Evolutionary conservation across 805 yeast genomes (phyloP).

Genomic region (Metschnikowia gelsemii): DNA sequence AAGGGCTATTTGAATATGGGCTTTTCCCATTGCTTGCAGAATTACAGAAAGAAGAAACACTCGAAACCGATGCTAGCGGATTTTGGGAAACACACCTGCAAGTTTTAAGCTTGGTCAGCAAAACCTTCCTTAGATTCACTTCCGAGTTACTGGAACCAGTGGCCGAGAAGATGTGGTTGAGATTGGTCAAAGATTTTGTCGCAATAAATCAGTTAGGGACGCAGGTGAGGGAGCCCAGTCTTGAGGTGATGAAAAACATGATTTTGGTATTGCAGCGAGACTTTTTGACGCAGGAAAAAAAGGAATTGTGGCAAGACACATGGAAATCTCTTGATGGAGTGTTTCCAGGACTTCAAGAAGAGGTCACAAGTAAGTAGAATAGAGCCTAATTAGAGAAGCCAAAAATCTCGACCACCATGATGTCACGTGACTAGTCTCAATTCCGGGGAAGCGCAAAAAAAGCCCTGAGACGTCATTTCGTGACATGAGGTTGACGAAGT

Average conservation of each 20-base stretch:
- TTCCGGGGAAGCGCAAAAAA: constrained; percentile 1
- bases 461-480: too few species aligned
- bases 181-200: constrained; percentile 34
- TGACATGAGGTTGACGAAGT: neutral
- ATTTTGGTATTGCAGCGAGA: constrained; percentile 37
- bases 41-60: constrained; percentile 60
- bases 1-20: constrained; percentile 67
- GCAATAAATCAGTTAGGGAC: constrained; percentile 26
- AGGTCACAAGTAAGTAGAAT: constrained; percentile 8
- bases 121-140: constrained; percentile 36
- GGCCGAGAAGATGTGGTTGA: constrained; percentile 33
- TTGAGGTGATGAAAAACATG: constrained; percentile 43
- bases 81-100: constrained; percentile 66
- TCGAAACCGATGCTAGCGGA: constrained; percentile 58
- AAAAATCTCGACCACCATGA: too few species aligned
- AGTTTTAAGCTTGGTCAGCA: constrained; percentile 65
- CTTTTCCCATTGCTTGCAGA: constrained; percentile 71
- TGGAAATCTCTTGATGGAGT: constrained; percentile 33
- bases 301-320: constrained; percentile 32
- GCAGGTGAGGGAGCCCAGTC: constrained; percentile 32
- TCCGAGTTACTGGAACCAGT: constrained; percentile 27
- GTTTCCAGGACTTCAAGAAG: constrained; percentile 28
- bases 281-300: constrained; percentile 23
- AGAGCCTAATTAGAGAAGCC: neutral
- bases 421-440: constrained; percentile 9